These are phyloP conservation scores for Sesbania bispinosa DNA, from an alignment of 306 rosid genomes.

Conservation along the genomic window DNA sequence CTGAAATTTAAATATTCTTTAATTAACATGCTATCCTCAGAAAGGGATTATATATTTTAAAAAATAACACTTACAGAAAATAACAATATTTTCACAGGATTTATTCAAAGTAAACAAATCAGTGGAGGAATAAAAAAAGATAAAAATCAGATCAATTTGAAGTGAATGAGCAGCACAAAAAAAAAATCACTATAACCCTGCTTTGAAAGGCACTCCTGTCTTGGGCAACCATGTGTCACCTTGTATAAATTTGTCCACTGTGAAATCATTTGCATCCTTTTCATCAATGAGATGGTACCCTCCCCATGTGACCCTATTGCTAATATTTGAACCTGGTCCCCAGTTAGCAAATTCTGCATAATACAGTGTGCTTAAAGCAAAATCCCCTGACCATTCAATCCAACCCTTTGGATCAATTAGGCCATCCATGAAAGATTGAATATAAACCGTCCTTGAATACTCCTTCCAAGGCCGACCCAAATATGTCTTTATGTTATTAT, in stretches of 20 bases:
- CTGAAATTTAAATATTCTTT: too few species aligned
- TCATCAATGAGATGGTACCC: constrained; percentile 36
- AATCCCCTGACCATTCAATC: constrained; percentile 48
- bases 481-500: constrained; percentile 25
- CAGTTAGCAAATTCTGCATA: constrained; percentile 51
- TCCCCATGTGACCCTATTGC: constrained; percentile 44
- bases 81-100: neutral
- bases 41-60: too few species aligned
- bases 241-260: constrained; percentile 36
- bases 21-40: too few species aligned
- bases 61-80: neutral
- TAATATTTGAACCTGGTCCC: constrained; percentile 45
- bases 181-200: constrained; percentile 23
- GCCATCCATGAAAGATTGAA: constrained; percentile 46
- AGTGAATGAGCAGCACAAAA: neutral
- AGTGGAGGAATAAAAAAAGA: too few species aligned
- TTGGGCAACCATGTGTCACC: constrained; percentile 49
- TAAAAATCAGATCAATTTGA: neutral
- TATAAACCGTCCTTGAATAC: constrained; percentile 46
- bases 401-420: constrained; percentile 56
- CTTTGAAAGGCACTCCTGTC: constrained; percentile 46
- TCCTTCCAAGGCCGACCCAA: constrained; percentile 64
- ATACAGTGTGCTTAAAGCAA: constrained; percentile 47
- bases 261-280: constrained; percentile 30
- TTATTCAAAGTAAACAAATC: neutral